A percentile compares a stretch with the other conserved stretches of the same genome.
Conservation (phyloP, 495 filamentous ascomycete species). For the Penicillium turbatum region DNA sequence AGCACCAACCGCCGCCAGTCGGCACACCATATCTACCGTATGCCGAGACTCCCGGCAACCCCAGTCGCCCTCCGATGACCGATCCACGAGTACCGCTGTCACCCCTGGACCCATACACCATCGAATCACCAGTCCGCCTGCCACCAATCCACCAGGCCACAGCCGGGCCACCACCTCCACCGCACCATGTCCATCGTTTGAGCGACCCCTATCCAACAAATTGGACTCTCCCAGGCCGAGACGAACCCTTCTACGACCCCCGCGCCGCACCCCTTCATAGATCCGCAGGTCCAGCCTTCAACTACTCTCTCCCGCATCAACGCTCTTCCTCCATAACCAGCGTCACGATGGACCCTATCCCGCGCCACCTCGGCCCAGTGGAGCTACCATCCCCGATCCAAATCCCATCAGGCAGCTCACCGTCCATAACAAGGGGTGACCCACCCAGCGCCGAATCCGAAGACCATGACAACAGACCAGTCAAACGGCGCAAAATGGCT, state of each 20-base stretch:
- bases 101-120: slow-evolving; percentile 28
- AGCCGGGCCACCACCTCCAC: slow-evolving; percentile 18
- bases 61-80: slow-evolving; percentile 24
- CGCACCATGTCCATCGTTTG: slow-evolving; percentile 32
- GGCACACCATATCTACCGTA: slow-evolving; percentile 30
- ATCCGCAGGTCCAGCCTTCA: slow-evolving; percentile 30
- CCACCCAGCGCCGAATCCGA: slow-evolving; percentile 22
- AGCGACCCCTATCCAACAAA: slow-evolving; percentile 38
- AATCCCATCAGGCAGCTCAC: slow-evolving; percentile 10
- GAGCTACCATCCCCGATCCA: slow-evolving; percentile 20
- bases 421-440: slow-evolving; percentile 14
- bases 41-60: slow-evolving; percentile 21
- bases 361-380: slow-evolving; percentile 24
- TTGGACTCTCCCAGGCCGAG: slow-evolving; percentile 27
- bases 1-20: slow-evolving; percentile 29
- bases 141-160: slow-evolving; percentile 41
- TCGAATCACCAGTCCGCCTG: slow-evolving; percentile 39
- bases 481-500: slow-evolving; percentile 67
- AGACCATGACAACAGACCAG: slow-evolving; percentile 48
- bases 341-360: slow-evolving; percentile 20
- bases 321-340: slow-evolving; percentile 24
- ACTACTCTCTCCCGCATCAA: slow-evolving; percentile 20
- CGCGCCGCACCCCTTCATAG: slow-evolving; percentile 19
- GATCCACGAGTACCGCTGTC: slow-evolving; percentile 29
- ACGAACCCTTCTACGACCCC: slow-evolving; percentile 24